Base-by-base conservation (phyloP, 148 eudicot genomes). In the Rhododendron griersonianum region DNA sequence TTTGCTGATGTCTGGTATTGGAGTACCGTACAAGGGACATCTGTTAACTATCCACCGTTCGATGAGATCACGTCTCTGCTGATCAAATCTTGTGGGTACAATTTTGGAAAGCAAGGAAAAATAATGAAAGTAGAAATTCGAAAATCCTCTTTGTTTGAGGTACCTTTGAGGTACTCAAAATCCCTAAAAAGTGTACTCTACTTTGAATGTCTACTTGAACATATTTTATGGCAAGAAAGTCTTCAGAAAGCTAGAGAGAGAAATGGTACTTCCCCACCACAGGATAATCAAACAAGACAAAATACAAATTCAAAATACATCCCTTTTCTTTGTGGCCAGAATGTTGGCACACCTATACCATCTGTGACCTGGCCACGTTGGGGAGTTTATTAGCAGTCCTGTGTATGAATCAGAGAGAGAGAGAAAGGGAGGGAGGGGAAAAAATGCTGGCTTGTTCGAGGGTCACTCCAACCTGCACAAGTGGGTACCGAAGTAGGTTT, bases 361-460 rank as follows among this genome's bases (percentile, higher is more conserved):
- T 37, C 13, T 2, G 7, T 16, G 21, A 55, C 16, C 61, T 55
- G 10, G 48, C 81, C 16, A 30, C 28, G 19, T 25, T n/a, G 82
- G 39, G 63, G 9, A 25, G 82, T 80, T 65, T n/a, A 30, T 4
- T 50, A 18, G 37, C 5, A 48, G 25, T n/a, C 45, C 39, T 6
- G 28, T n/a, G 13, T 18, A 55, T 4, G 71, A 65, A 65, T 23
- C 71, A 63, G 1, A 7, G 25, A 65, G 71, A n/a, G 61, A 16
- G 11, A 45, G 4, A 37, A 33, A n/a, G 73, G 2, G 18, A 3
- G 25, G 1, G 39, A 18, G 11, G 16, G 48, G 11, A 15, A 23
- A 61, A 57, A 41, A 88, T 87, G 89, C 48, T 80, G 71, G 81
- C 41, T 74, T 82, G 83, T 61, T 85, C 86, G 86, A 87, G 83